Evolutionary conservation across 1,284 basidiomycete species (phyloP).

Genomic region (Ceratobasidium sp.): DNA sequence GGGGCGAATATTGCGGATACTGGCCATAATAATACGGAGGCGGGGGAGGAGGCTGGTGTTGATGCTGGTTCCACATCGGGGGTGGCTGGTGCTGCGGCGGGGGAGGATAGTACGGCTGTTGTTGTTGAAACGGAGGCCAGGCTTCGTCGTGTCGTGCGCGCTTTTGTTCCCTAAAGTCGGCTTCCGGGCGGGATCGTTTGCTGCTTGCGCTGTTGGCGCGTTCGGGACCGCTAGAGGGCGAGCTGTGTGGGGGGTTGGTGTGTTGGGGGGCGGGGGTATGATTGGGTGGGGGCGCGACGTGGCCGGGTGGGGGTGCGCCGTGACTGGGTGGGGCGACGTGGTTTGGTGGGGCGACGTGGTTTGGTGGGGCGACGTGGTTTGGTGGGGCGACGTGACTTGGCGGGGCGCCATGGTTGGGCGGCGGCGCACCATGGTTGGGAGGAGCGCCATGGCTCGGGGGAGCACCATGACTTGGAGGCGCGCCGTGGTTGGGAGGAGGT

Average conservation of each 20-base stretch:
- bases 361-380: conserved; percentile 40
- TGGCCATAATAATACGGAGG: conserved; percentile 28
- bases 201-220: conserved; percentile 43
- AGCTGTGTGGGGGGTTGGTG: conserved; percentile 38
- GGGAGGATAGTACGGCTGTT: conserved; percentile 39
- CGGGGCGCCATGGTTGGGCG: conserved; percentile 41
- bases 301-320: conserved; percentile 39
- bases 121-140: conserved; percentile 42
- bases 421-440: too few relatives aligned
- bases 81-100: too few relatives aligned
- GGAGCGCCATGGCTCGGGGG: too few relatives aligned
- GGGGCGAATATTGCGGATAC: conserved; percentile 40
- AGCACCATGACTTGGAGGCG: too few relatives aligned
- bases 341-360: conserved; percentile 42
- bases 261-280: conserved; percentile 39
- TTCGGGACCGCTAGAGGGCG: too few relatives aligned
- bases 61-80: too few relatives aligned
- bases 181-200: conserved; percentile 43
- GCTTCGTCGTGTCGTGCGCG: conserved; percentile 24
- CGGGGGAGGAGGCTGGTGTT: conserved; percentile 42
- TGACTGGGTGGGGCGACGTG: conserved; percentile 45
- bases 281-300: conserved; percentile 36
- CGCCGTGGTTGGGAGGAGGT: too few relatives aligned
- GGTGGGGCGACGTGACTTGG: conserved; percentile 37
- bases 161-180: conserved; percentile 34